Evolutionary conservation across 208 protist species (phyloP).

Genomic region (Novymonas esmeraldas): DNA sequence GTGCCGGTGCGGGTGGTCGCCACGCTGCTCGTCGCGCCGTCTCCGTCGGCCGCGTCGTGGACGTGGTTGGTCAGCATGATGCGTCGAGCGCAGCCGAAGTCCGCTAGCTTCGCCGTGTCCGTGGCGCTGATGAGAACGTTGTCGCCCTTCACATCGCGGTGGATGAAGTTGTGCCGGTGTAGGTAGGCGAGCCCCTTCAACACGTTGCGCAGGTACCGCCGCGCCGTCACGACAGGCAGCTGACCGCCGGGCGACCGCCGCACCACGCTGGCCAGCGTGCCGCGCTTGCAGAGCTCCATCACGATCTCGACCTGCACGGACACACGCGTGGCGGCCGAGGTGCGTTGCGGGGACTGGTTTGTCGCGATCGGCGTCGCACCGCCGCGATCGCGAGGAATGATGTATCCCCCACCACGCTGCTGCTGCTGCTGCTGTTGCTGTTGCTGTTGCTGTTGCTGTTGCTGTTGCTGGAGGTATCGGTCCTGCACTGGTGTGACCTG

Average conservation of each 20-base stretch:
- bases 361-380: neutral
- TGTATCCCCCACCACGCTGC: too few species aligned
- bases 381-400: too few species aligned
- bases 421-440: neutral
- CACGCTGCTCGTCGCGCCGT: constrained; percentile 19
- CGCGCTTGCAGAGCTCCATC: constrained; percentile 81
- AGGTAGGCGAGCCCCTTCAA: constrained; percentile 83
- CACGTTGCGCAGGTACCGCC: constrained; percentile 78
- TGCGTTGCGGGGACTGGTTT: constrained; percentile 7
- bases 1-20: constrained; percentile 18
- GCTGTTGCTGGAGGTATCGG: constrained; percentile 28
- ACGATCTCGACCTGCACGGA: constrained; percentile 84
- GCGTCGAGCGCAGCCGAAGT: constrained; percentile 93
- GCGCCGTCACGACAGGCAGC: constrained; percentile 40
- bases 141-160: constrained; percentile 89
- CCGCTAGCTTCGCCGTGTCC: constrained; percentile 91
- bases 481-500: constrained; percentile 60
- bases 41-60: constrained; percentile 17
- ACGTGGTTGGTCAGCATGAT: constrained; percentile 50
- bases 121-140: constrained; percentile 83
- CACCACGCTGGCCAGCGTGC: constrained; percentile 55
- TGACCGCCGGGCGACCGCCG: constrained; percentile 51
- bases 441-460: constrained; percentile 12
- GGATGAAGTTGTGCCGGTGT: constrained; percentile 76
- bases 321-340: constrained; percentile 5